Conservation (phyloP, 2,329 filamentous ascomycete species). For the Orbilia javanica region DNA sequence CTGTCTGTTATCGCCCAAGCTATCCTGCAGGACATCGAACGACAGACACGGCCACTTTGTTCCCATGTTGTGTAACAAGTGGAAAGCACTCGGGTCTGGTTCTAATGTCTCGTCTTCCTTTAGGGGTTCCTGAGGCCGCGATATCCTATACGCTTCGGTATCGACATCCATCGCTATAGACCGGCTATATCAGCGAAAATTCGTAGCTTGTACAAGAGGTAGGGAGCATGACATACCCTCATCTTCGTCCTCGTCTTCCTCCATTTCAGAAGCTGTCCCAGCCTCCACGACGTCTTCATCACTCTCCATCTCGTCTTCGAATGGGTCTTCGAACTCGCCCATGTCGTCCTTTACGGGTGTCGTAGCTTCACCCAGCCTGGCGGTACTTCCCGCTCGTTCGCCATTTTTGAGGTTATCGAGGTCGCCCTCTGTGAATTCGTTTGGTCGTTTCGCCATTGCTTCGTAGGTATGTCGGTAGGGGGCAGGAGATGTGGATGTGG, state of each 20-base stretch:
- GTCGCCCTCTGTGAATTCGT: conserved; percentile 55
- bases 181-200: background rate
- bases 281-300: conserved; percentile 84
- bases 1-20: conserved; percentile 86
- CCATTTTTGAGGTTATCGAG: conserved; percentile 59
- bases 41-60: conserved; percentile 97
- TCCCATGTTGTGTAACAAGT: conserved; percentile 95
- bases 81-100: conserved; percentile 93
- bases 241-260: conserved; percentile 77
- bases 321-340: conserved; percentile 74
- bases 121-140: conserved; percentile 80
- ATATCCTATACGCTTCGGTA: conserved; percentile 94
- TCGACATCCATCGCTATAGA: conserved; percentile 89
- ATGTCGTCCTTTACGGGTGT: conserved; percentile 69
- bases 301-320: conserved; percentile 80
- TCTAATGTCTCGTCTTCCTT: conserved; percentile 90
- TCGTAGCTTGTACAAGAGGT: conserved; percentile 11
- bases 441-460: conserved; percentile 55
- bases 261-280: conserved; percentile 74
- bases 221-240: conserved; percentile 29
- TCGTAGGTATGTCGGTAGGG: background rate
- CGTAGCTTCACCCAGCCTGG: conserved; percentile 63
- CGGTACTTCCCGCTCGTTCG: conserved; percentile 54
- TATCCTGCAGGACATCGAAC: conserved; percentile 90
- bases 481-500: background rate